Base-by-base conservation (phyloP, 2,329 filamentous ascomycete species). In the Pseudogymnoascus verrucosus region DNA sequence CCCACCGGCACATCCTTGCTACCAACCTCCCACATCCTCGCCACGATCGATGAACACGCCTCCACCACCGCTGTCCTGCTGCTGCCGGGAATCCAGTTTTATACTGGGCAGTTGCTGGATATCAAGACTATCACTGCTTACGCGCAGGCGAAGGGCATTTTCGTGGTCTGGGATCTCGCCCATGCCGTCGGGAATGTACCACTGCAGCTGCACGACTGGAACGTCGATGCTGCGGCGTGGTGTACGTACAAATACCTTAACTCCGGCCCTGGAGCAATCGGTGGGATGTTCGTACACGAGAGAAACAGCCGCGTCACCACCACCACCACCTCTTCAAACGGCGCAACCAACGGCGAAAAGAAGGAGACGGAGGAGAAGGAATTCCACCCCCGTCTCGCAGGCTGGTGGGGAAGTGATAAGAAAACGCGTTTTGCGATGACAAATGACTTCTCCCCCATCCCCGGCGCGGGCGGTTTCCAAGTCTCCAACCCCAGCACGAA, bases 241-340 rank as follows among this genome's bases (percentile, higher is more conserved):
- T 93, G 90, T 73, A 88, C 83, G 65, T 93, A 93, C 78, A 93
- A 93, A 74, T 93, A 93, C 73, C 80, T 93, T 65, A 93, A 92
- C 72, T 82, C 84, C 61, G 90, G 90, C 0, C 89, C 90, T 0
- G 89, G 90, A 5, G 84, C 84, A 21, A 91, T 91, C 67, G 89
- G 84, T 16, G 89, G 86, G 0, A 75, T 89, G 21, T 93, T 92
- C 70, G 84, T 93, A 21, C 88, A 93, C 72, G 82, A 88, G 65
- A 80, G 78, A 34, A 66, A 73, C 44, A 66, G 67, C 12, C 63
- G 65, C 40, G 70, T 72, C 1, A 16, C 65, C 2, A 64, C 64
- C 59, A 11, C 34, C 21, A 7, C 61, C 8, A 42, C 19, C 57
- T 71, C 19, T 51, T 71, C 75, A 31, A 34, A 34, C 31, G 31